Evolutionary conservation across 202 grass and related monocot species (phyloP), one percentile per base, ranked within the genome.

Genomic region (Alloteropsis angusta): DNA sequence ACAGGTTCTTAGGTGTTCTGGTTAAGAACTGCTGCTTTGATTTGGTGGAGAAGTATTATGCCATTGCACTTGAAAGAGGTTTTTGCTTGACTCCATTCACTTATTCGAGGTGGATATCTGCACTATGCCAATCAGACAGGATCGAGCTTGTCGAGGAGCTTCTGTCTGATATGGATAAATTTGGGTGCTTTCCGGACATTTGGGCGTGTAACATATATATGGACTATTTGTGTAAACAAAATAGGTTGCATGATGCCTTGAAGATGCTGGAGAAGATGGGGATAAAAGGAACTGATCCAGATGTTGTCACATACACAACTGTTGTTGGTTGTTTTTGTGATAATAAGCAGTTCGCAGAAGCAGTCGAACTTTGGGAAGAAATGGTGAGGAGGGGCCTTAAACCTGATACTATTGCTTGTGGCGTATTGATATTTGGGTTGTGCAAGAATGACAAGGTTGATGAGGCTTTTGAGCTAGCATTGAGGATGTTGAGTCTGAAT

Each of bases 201-300:
- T 97, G 91, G 91, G 89, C 94, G n/a, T 97, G 90, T 57, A 97
- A 97, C 68, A 97, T 92, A 85, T 97, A 97, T 79, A 72, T 94
- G 23, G 72, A 97, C 88, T 90, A 52, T 88, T 82, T 94, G 62
- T 97, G 91, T 77, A 85, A 80, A 75, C 75, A 89, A 53, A 90
- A 80, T 55, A 85, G 85, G 60, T 74, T 90, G 79, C 82, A 85
- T 76, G 87, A 94, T 86, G 88, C 94, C 53, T 49, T 97, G 56
- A 38, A 85, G 34, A 85, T 94, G 80, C 34, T 92, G 41, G 70
- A 92, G 74, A 90, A 80, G 65, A 94, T 97, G 94, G n/a, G 22
- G 9, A 68, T 30, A 52, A 87, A 87, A 75, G 85, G 86, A 78
- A 94, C 78, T 48, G 30, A 19, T 54, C 89, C 94, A 25, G 89